Evolutionary conservation across 2,329 filamentous ascomycete genomes (phyloP).

Genomic region (Mycosphaerella arachidis): DNA sequence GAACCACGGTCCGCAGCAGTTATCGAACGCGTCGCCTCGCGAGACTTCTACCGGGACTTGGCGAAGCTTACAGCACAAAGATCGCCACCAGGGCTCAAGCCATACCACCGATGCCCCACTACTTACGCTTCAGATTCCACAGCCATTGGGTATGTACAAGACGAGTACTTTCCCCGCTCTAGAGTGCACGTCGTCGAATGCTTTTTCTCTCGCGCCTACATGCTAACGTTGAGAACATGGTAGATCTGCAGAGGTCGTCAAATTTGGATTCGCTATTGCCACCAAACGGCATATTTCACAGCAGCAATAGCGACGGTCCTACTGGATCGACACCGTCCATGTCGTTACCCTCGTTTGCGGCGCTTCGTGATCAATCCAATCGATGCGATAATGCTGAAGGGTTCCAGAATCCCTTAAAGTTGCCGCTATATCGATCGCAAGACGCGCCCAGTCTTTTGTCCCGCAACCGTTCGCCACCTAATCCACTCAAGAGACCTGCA

Average conservation of each 20-base stretch:
- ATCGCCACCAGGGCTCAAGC: conserved; percentile 15
- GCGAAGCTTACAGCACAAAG: conserved; percentile 20
- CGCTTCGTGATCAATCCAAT: conserved; percentile 19
- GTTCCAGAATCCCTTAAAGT: conserved; percentile 15
- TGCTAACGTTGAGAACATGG: conserved; percentile 17
- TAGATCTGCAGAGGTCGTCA: conserved; percentile 15
- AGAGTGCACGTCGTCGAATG: conserved; percentile 11
- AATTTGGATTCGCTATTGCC: conserved; percentile 3
- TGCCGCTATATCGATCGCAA: background rate
- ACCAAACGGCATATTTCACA: conserved; percentile 3
- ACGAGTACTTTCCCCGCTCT: conserved; percentile 1
- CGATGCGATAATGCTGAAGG: conserved; percentile 10
- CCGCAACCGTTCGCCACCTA: conserved; percentile 11
- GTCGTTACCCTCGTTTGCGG: conserved; percentile 27
- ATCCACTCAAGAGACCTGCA: conserved; percentile 18
- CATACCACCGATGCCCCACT: conserved; percentile 12
- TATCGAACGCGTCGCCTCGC: conserved; percentile 16
- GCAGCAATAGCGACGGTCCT: background rate
- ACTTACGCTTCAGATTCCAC: conserved; percentile 23
- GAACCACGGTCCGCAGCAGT: conserved; percentile 12
- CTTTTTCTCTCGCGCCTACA: conserved; percentile 1
- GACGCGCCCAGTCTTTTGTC: background rate
- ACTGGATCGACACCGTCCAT: conserved; percentile 11
- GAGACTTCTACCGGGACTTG: conserved; percentile 15
- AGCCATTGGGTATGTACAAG: conserved; percentile 20